A percentile compares a stretch with the other conserved stretches of the same genome.
These are phyloP conservation scores for Rhizopogon vinicolor DNA, from an alignment of 768 basidiomycete genomes.

Conservation along the genomic window DNA sequence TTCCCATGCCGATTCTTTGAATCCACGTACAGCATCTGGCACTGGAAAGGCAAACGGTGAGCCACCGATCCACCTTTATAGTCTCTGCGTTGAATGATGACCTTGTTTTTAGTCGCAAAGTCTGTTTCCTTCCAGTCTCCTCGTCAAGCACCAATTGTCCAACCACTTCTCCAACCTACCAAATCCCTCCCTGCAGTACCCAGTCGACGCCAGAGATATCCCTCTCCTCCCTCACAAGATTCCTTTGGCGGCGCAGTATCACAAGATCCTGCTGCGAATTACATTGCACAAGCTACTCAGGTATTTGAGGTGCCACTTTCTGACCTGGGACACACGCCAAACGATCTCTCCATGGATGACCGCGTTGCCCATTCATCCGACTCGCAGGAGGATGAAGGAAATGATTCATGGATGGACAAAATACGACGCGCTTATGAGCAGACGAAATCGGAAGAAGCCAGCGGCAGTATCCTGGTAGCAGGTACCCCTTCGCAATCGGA, in stretches of 20 bases:
- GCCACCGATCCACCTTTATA: conserved; percentile 17
- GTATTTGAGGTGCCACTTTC: conserved; percentile 56
- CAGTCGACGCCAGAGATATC: conserved; percentile 27
- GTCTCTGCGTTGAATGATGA: conserved; percentile 17
- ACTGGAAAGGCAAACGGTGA: conserved; percentile 27
- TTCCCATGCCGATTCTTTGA: conserved; percentile 21
- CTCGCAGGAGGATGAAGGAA: conserved; percentile 1
- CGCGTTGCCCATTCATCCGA: background rate
- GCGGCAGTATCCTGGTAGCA: conserved; percentile 38
- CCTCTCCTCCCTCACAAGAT: conserved; percentile 46
- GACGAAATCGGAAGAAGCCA: conserved; percentile 10
- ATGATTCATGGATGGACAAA: conserved; percentile 1
- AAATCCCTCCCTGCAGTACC: conserved; percentile 18
- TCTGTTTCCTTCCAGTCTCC: conserved; percentile 31
- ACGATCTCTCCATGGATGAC: conserved; percentile 12
- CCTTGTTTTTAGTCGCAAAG: conserved; percentile 23
- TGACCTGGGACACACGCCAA: conserved; percentile 38
- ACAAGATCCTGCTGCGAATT: conserved; percentile 41
- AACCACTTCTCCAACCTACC: conserved; percentile 13
- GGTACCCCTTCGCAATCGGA: conserved; percentile 47
- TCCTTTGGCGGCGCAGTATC: conserved; percentile 56
- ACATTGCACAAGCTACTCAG: conserved; percentile 38
- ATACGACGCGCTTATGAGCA: background rate
- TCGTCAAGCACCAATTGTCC: conserved; percentile 8
- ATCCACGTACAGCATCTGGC: conserved; percentile 22